Evolutionary conservation across 768 basidiomycete genomes (phyloP).

Genomic region (Sporobolomyces roseus): DNA sequence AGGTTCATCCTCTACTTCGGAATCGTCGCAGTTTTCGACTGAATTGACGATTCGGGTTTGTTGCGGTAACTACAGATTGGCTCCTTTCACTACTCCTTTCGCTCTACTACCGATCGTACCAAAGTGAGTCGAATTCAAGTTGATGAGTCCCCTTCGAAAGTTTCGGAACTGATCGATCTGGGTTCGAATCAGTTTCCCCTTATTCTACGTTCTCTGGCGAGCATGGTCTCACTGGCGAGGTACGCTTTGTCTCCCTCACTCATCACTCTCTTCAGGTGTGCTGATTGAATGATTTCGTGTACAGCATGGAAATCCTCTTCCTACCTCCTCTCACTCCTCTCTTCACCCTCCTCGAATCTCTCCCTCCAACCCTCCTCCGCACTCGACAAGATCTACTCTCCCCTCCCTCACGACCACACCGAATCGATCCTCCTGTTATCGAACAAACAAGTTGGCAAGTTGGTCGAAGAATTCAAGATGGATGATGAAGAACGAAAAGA

Average conservation of each 20-base stretch:
- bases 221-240: slow-evolving; percentile 49
- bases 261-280: background rate
- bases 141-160: too few relatives aligned
- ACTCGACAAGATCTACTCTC: slow-evolving; percentile 44
- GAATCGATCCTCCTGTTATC: slow-evolving; percentile 40
- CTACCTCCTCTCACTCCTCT: slow-evolving; percentile 47
- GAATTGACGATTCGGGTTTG: background rate
- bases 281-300: background rate
- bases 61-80: slow-evolving; percentile 27
- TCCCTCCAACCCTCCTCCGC: slow-evolving; percentile 29
- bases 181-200: slow-evolving; percentile 35
- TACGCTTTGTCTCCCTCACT: background rate
- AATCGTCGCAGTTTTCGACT: too few relatives aligned
- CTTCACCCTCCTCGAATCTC: slow-evolving; percentile 38
- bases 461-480: slow-evolving; percentile 46
- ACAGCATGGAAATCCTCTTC: slow-evolving; percentile 47
- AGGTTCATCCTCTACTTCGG: background rate
- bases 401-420: background rate
- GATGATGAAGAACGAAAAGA: slow-evolving; percentile 47
- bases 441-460: slow-evolving; percentile 38
- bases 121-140: slow-evolving; percentile 47
- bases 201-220: slow-evolving; percentile 51
- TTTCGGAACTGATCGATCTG: too few relatives aligned
- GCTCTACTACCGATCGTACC: slow-evolving; percentile 50
- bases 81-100: slow-evolving; percentile 49